Evolutionary conservation across 345 rosid species (phyloP).

Genomic region (Populus davidiana): DNA sequence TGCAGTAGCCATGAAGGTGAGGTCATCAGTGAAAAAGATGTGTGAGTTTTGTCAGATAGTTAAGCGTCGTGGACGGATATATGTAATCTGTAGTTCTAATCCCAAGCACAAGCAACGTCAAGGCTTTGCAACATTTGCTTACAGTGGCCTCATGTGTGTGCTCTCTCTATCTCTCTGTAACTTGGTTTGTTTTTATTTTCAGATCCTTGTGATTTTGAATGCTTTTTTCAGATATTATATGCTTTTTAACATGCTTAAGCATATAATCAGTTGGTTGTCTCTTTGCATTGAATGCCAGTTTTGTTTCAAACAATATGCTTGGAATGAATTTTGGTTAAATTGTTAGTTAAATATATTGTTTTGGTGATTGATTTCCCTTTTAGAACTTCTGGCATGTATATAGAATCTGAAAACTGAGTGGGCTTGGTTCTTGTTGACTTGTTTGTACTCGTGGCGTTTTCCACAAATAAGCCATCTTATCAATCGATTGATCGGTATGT

Average conservation of each 20-base stretch:
- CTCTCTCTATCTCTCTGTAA: background rate
- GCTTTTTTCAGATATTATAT: too few species aligned
- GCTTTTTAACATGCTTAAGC: background rate
- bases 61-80: conserved; percentile 84
- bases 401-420: background rate
- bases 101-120: conserved; percentile 94
- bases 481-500: background rate
- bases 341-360: too few species aligned
- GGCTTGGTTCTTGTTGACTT: background rate
- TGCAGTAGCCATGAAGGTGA: conserved; percentile 68
- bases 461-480: background rate
- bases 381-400: background rate
- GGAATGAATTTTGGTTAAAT: background rate
- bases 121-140: conserved; percentile 57
- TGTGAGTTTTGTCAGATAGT: conserved; percentile 85
- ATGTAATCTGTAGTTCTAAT: conserved; percentile 64
- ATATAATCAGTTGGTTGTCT: background rate
- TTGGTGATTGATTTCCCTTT: background rate
- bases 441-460: background rate
- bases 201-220: background rate
- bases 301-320: too few species aligned
- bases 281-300: background rate
- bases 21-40: conserved; percentile 95
- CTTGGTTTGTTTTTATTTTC: background rate
- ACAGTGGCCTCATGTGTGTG: conserved; percentile 48